phyloP scores from a whole-genome alignment of 1,139 yeast species.

The Sugiyamaella paludigena region DNA sequence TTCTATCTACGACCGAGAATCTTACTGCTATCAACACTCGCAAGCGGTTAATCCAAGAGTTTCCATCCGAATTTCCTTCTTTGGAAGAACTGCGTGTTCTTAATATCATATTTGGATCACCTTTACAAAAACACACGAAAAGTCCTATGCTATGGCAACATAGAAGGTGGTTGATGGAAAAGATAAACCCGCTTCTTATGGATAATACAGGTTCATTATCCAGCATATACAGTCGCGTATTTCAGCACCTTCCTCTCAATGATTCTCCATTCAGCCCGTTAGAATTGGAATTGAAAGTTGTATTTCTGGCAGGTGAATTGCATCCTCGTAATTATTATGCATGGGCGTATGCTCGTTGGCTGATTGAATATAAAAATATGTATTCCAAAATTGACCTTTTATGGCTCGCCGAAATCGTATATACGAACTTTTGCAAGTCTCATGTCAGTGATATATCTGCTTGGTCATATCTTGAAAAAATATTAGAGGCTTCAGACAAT shows the following conservation, averaged over 20 bases:
- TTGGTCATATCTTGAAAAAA: conserved; percentile 42
- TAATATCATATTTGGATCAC: conserved; percentile 35
- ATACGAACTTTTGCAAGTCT: conserved; percentile 35
- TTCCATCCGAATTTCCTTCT: conserved; percentile 8
- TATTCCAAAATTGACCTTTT: conserved; percentile 1
- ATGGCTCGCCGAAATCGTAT: conserved; percentile 22
- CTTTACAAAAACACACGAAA: conserved; percentile 39
- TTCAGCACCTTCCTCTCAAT: too few species aligned
- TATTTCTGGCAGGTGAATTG: conserved; percentile 37
- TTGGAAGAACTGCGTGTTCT: conserved; percentile 32
- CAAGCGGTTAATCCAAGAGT: conserved; percentile 24
- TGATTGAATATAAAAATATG: conserved; percentile 22
- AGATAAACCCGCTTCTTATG: not conserved
- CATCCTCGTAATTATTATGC: conserved; percentile 51
- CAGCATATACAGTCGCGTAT: too few species aligned
- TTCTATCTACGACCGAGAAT: conserved; percentile 38
- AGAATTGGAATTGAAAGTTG: conserved; percentile 31
- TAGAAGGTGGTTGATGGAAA: conserved; percentile 32
- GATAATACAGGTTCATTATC: too few species aligned
- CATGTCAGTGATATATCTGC: conserved; percentile 46
- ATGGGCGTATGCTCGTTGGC: conserved; percentile 42
- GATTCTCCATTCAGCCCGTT: not conserved
- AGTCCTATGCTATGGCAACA: conserved; percentile 42
- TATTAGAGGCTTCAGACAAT: conserved; percentile 17
- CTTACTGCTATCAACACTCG: conserved; percentile 36